Percentiles rank a stretch among this genome's conserved stretches.
Evolutionary conservation across 73 alveolate genomes (phyloP).

Genomic region (Paraurostyla sp.): DNA sequence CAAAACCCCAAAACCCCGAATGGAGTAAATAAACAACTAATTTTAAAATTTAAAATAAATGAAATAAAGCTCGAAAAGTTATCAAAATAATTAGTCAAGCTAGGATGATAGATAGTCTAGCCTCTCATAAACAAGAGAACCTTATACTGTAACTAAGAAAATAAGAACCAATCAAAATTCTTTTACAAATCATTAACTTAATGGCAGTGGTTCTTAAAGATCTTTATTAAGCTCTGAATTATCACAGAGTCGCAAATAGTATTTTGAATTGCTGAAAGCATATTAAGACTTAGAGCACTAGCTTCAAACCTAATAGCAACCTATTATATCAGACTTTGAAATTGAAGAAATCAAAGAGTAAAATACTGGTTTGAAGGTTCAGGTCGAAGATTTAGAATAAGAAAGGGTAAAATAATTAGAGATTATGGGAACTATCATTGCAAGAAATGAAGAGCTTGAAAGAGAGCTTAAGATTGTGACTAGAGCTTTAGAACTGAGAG

Average conservation of each 20-base stretch:
- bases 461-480: slow-evolving; percentile 14
- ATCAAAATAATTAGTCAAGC: too few relatives aligned
- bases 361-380: neutral
- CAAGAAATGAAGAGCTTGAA: slow-evolving; percentile 25
- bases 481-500: slow-evolving; percentile 25
- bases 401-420: slow-evolving; percentile 11
- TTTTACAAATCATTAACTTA: too few relatives aligned
- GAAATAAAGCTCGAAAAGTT: too few relatives aligned
- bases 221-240: slow-evolving; percentile 28
- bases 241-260: slow-evolving; percentile 16
- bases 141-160: too few relatives aligned
- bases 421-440: slow-evolving; percentile 34
- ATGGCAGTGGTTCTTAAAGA: neutral
- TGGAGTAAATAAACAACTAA: too few relatives aligned
- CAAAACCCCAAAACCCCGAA: too few relatives aligned
- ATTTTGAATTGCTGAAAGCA: slow-evolving; percentile 40
- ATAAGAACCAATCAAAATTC: too few relatives aligned
- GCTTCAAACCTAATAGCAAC: neutral
- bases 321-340: neutral
- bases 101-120: too few relatives aligned
- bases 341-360: slow-evolving; percentile 1
- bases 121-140: too few relatives aligned
- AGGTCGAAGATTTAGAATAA: neutral
- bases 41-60: too few relatives aligned
- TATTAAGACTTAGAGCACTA: slow-evolving; percentile 27